Base-by-base conservation (phyloP, 352 stramenopile genomes). In the Phytophthora citrophthora region DNA sequence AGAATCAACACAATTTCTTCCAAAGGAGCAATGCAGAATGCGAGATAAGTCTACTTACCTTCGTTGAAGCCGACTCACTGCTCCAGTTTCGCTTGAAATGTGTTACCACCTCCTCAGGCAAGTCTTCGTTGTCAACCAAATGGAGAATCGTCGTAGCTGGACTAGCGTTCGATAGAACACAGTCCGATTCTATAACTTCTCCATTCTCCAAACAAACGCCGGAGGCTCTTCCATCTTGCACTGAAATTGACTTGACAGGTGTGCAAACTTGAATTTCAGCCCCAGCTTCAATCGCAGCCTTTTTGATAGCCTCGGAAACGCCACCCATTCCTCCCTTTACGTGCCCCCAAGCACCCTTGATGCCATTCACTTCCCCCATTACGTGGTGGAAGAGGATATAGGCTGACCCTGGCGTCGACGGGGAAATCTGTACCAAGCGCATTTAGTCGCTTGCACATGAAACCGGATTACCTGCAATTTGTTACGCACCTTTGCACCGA, bases 371-470 rank as follows among this genome's bases (percentile, higher is more conserved):
- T 74, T 97, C 91, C 16, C 91, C 91, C 91, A 97, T 97, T 18
- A 97, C 92, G 54, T 97, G 91, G 44, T 97, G 91, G 23, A 97
- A 90, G 16, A 97, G 64, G 43, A 97, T 95, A 59, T 97, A 97
- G 0, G 86, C 91, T 2, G 88, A 97, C 39, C 91, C 91, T 41
- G 88, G 87, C 9, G 85, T 91, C 16, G 82, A 94, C 1, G 90
- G 89, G 13, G 83, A 91, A 13, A 94, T 70, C 85, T 93, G 20
- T 2, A 47, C 1, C 39, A 36, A 36, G 56, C 24, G 2, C 43
- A 12, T 20, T 41, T 18, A 31, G 26, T 26, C 4, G 13, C 54
- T 41, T 45, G 13, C 11, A n/a, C 11, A 4, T 13, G 8, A 34
- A 34, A 34, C 29, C 29, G 8, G 26, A 29, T 29, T 29, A 7